Evolutionary conservation across 1,284 basidiomycete genomes (phyloP).

Genomic region (Irpex sp.): DNA sequence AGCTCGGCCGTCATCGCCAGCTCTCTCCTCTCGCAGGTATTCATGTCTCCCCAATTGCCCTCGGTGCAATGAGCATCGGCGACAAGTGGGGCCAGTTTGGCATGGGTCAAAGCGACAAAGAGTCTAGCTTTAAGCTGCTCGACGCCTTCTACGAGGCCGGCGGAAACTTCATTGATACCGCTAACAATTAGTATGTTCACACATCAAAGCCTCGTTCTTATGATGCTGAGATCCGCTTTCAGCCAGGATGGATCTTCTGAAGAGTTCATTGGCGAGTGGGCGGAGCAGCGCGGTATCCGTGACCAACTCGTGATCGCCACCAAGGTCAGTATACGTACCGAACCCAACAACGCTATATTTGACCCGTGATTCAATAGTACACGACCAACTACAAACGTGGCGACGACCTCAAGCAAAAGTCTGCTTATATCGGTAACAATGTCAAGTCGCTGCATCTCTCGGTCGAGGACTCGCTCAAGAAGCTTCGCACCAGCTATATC

Average conservation of each 20-base stretch:
- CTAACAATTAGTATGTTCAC: constrained; percentile 12
- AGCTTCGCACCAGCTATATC: constrained; percentile 9
- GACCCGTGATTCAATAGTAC: constrained; percentile 24
- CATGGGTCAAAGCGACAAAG: constrained; percentile 21
- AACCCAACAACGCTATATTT: too few relatives aligned
- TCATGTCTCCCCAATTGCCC: constrained; percentile 42
- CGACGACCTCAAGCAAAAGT: constrained; percentile 15
- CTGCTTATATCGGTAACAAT: constrained; percentile 4
- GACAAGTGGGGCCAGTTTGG: constrained; percentile 30
- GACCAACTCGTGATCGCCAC: constrained; percentile 15
- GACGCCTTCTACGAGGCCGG: constrained; percentile 21
- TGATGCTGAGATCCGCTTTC: neutral
- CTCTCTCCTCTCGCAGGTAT: constrained; percentile 21
- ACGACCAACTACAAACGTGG: constrained; percentile 24
- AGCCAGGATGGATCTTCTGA: constrained; percentile 15
- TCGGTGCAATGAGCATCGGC: constrained; percentile 47
- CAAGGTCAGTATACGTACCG: constrained; percentile 11
- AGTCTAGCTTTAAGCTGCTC: constrained; percentile 20
- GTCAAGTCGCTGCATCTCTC: constrained; percentile 6
- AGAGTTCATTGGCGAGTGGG: constrained; percentile 16
- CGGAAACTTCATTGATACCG: constrained; percentile 17
- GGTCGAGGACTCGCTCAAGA: constrained; percentile 1
- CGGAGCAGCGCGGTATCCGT: constrained; percentile 14
- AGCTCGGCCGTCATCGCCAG: constrained; percentile 20
- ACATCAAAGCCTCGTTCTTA: neutral